Evolutionary conservation across 306 rosid species (phyloP), one percentile per base, ranked within the genome.

Genomic region (Quercus engelmannii): DNA sequence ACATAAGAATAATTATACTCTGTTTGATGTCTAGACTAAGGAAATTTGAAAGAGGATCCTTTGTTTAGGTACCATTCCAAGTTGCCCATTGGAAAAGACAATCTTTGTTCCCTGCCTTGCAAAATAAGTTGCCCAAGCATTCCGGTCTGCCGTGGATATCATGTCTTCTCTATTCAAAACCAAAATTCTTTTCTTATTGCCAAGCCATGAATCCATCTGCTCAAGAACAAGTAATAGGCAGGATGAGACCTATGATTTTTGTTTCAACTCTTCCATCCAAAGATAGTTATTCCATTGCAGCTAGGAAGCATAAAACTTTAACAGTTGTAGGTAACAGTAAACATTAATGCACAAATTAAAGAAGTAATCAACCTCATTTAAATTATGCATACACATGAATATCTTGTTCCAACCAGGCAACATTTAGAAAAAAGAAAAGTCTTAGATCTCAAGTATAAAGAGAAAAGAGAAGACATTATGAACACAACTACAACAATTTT

Each of bases 131-230:
- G 99, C 99, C 99, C 99, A 94, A 80, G 95, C 94, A 90, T 94
- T 91, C 65, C 97, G 90, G 80, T 94, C 99, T 52, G 86, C 91
- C 1, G 87, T 79, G 62, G 97, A 88, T 86, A 94, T 92, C 97
- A 94, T 94, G 87, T 94, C 99, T 86, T 92, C 99, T 83, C 99
- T 92, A 79, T 94, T 94, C 82, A 94, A 83, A 78, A 94, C 99
- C 92, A 94, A 74, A 79, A 94, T 82, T 84, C 97, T 91, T 88
- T 81, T 91, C 89, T 88, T 92, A 86, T 86, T 92, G 41, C 99
- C 97, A 55, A 92, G 89, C 97, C 97, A 94, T 57, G 68, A 75
- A 88, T 91, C 97, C 99, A 94, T 88, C 99, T 92, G 85, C 69
- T 46, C 85, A 87, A 46, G 56, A 57, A 83, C 73, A 77, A 81